Base-by-base conservation (phyloP, 73 alveolate species). In the Tetrahymena malaccensis region DNA sequence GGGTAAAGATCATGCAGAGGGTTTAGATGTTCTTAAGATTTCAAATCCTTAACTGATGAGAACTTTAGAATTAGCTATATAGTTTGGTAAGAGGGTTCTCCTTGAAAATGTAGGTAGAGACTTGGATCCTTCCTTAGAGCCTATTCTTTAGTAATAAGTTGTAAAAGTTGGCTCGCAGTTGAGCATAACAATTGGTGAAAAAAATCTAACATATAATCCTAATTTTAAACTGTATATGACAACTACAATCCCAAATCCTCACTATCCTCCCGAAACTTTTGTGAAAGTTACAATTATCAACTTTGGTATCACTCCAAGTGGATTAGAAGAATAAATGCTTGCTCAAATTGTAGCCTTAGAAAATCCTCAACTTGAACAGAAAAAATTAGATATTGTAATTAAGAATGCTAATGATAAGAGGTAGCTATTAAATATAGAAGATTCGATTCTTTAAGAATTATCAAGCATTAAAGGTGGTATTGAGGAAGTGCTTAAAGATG, bases 81-180 rank as follows among this genome's bases (percentile, higher is more conserved):
- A 95, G 84, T 97, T 97, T 84, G 99, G 99, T 11, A 97, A 98
- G 55, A 98, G 99, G n/a, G 99, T 99, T 27, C 97, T 99, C 93
- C 94, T 98, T 55, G 99, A 99, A 96, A 99, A 99, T 96, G 98
- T 98, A 21, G 99, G 99, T 16, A 96, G 97, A 94, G 99, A 97
- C 35, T 94, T 98, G 34, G 99, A 98, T 97, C 99, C 99, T 34
- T 97, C 99, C 11, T 96, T 98, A 38, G 99, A 98, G 95, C 99
- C 99, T 34, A 98, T 98, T 93, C 43, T 94, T 56, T 31, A 70
- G 35, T 27, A 83, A 70, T 21, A 56, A 58, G 93, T 56, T 58
- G 57, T 70, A 34, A 37, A 94, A 34, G 57, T 94, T 43, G 89
- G 93, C 19, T 43, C 93, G 22, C 34, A 94, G 43, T 43, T 94